Percentiles rank a stretch among this genome's conserved stretches.
phyloP scores from a whole-genome alignment of 2,329 filamentous ascomycete genomes.

The Cercospora brassicicola region DNA sequence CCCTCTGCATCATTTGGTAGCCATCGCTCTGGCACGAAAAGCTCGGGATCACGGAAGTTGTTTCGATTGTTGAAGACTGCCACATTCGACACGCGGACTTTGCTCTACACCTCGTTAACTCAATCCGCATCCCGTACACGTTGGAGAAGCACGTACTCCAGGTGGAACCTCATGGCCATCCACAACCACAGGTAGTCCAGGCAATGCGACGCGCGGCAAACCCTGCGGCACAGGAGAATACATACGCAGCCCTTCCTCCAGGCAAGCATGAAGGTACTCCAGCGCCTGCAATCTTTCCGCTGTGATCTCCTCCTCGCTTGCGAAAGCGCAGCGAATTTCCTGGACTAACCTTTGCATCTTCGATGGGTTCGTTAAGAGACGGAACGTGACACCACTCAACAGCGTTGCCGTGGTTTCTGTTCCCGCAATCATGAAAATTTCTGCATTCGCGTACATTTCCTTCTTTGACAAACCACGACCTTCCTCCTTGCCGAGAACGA shows the following conservation, averaged over 20 bases:
- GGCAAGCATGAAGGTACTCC: slow-evolving; percentile 49
- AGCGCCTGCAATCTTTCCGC: slow-evolving; percentile 37
- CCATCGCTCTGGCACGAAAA: slow-evolving; percentile 45
- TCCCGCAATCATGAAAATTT: slow-evolving; percentile 59
- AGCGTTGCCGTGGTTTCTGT: slow-evolving; percentile 77
- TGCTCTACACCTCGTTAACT: slow-evolving; percentile 4
- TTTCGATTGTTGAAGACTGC: slow-evolving; percentile 29
- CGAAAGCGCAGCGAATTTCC: slow-evolving; percentile 55
- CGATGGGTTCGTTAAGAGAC: slow-evolving; percentile 62
- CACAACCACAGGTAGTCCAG: slow-evolving; percentile 24
- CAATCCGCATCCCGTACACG: no score
- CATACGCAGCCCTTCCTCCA: slow-evolving; percentile 50
- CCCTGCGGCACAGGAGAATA: slow-evolving; percentile 49
- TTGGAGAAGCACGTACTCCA: neutral
- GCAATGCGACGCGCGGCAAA: slow-evolving; percentile 30
- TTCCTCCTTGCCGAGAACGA: slow-evolving; percentile 26
- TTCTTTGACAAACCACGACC: slow-evolving; percentile 27
- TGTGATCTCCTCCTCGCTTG: slow-evolving; percentile 33
- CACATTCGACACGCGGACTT: slow-evolving; percentile 25
- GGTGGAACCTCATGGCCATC: slow-evolving; percentile 33
- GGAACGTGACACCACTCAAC: slow-evolving; percentile 69
- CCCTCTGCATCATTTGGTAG: slow-evolving; percentile 29
- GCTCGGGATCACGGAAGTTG: slow-evolving; percentile 35
- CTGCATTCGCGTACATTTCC: slow-evolving; percentile 39
- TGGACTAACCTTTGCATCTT: slow-evolving; percentile 55